A percentile compares a stretch with the other conserved stretches of the same genome.
Evolutionary conservation across 1,139 yeast species (phyloP).

Genomic region (Nematodospora anomalae): DNA sequence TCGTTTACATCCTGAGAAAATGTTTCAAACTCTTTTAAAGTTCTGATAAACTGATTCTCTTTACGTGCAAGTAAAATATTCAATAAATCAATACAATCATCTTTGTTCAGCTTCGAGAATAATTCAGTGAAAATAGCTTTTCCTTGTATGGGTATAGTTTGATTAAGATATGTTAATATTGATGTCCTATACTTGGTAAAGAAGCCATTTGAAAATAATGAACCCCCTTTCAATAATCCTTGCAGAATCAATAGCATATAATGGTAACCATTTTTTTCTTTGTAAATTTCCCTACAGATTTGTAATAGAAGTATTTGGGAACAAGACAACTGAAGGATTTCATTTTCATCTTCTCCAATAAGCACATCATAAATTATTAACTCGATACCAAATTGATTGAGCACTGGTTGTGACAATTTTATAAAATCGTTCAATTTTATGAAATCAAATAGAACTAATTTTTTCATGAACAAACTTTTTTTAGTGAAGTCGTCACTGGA

Average conservation of each 20-base stretch:
- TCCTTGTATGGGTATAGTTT: constrained; percentile 23
- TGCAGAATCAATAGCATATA: constrained; percentile 12
- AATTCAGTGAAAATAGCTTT: constrained; percentile 26
- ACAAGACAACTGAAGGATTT: constrained; percentile 11
- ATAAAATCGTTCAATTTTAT: constrained; percentile 19
- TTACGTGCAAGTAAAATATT: constrained; percentile 19
- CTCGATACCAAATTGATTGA: constrained; percentile 2
- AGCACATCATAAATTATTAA: constrained; percentile 19
- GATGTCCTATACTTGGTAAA: constrained; percentile 9
- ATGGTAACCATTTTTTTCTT: constrained; percentile 8
- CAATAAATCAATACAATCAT: constrained; percentile 23
- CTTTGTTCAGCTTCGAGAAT: constrained; percentile 19
- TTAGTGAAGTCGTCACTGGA: constrained; percentile 6
- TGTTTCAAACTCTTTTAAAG: constrained; percentile 21
- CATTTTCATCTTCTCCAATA: constrained; percentile 15
- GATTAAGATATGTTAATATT: constrained; percentile 17
- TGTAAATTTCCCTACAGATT: constrained; percentile 12
- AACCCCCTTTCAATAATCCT: constrained; percentile 10
- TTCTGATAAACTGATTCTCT: constrained; percentile 10
- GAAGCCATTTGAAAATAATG: constrained; percentile 6
- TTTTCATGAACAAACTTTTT: constrained; percentile 17
- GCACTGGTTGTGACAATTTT: constrained; percentile 1
- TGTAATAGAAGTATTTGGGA: constrained; percentile 20
- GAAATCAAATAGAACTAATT: constrained; percentile 22
- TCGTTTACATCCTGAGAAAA: constrained; percentile 36